Evolutionary conservation across 2,329 filamentous ascomycete genomes (phyloP).

Genomic region (Hymenoscyphus fraxineus): DNA sequence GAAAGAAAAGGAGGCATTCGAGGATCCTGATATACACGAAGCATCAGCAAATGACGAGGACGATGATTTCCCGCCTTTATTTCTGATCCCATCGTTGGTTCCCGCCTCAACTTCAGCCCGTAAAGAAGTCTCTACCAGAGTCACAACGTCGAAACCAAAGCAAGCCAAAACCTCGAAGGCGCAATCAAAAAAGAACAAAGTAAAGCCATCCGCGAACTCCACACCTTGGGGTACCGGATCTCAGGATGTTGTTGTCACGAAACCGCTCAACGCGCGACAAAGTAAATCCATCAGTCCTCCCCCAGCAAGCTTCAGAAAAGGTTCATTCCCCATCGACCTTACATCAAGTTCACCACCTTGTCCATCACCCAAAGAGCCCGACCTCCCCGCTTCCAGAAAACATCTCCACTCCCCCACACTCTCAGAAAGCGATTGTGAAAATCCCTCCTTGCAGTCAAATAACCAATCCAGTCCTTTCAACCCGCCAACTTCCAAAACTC

Average conservation of each 20-base stretch:
- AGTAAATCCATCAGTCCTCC: conserved; percentile 7
- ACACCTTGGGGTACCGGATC: conserved; percentile 7
- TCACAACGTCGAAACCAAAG: background rate
- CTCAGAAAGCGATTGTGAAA: conserved; percentile 5
- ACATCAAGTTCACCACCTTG: conserved; percentile 7
- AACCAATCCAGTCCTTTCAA: background rate
- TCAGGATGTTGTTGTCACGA: conserved; percentile 15
- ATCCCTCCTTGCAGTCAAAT: background rate
- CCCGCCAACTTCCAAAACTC: background rate
- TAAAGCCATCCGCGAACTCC: conserved; percentile 12
- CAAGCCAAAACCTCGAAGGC: conserved; percentile 2
- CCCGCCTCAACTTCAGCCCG: background rate
- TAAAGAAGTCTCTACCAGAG: background rate
- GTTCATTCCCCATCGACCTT: conserved; percentile 9
- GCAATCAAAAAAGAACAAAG: background rate
- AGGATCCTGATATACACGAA: conserved; percentile 8
- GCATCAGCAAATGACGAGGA: conserved; percentile 13
- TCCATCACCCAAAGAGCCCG: background rate
- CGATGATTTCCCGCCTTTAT: conserved; percentile 20
- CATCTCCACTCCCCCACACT: conserved; percentile 11
- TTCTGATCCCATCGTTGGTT: conserved; percentile 21
- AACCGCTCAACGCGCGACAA: conserved; percentile 10
- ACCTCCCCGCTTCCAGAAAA: conserved; percentile 1
- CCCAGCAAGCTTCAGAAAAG: conserved; percentile 11
- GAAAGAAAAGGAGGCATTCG: background rate